A percentile compares a stretch with the other conserved stretches of the same genome.
Evolutionary conservation across 495 filamentous ascomycete species (phyloP).

Genomic region (Usnea hakonensis): DNA sequence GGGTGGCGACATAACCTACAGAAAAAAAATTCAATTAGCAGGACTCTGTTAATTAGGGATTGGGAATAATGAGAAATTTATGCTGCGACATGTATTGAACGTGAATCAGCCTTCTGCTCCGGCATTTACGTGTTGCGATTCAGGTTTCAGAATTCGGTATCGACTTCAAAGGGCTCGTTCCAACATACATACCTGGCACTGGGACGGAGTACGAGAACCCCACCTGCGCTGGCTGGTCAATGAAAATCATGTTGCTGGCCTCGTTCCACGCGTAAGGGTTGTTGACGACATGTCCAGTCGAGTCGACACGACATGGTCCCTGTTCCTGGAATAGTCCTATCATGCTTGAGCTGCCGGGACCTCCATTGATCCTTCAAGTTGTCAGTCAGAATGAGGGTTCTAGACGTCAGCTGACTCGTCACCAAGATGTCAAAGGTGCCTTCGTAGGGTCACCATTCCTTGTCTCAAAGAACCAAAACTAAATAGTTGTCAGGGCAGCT

Average conservation of each 20-base stretch:
- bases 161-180: not conserved
- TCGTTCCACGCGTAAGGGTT: conserved; percentile 44
- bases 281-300: conserved; percentile 42
- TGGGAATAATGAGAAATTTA: not conserved
- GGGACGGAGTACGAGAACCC: conserved; percentile 53
- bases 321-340: conserved; percentile 59
- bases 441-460: conserved; percentile 38
- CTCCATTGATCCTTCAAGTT: conserved; percentile 42
- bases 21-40: not conserved
- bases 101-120: not conserved
- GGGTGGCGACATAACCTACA: conserved; percentile 18
- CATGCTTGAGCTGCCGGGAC: conserved; percentile 53
- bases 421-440: conserved; percentile 45
- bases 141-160: not conserved
- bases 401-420: not conserved
- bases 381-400: not conserved
- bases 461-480: conserved; percentile 46
- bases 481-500: not conserved
- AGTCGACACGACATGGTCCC: conserved; percentile 51
- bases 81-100: not conserved
- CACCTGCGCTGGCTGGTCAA: conserved; percentile 56
- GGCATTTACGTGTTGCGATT: not conserved
- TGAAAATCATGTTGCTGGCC: conserved; percentile 41
- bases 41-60: not conserved
- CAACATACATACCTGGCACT: conserved; percentile 33